Evolutionary conservation across 192 early-diverging fungal genomes (phyloP), one percentile per base, ranked within the genome.

Genomic region (Radiomyces spectabilis): DNA sequence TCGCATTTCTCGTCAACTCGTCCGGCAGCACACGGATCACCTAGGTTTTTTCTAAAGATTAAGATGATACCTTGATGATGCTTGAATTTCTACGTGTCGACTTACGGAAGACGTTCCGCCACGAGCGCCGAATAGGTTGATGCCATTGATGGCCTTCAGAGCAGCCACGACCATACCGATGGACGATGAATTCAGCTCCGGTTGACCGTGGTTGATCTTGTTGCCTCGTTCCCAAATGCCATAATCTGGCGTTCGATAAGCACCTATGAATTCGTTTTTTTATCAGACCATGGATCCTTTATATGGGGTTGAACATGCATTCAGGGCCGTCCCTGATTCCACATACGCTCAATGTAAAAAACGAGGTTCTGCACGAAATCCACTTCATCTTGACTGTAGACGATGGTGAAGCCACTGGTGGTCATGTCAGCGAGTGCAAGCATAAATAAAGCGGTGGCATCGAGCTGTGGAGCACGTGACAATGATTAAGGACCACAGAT

Each of bases 151-250:
- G 3, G 87, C 83, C 48, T 87, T 81, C 15, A 92, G 66, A 1
- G 90, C 90, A 10, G 87, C 90, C 2, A 90, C 83, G 5, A 77
- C 90, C 84, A 92, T 92, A 38, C 90, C 90, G 30, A 92, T 90
- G 29, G 81, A 84, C 1, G 88, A 90, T 3, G 86, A 90, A 59
- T 92, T 92, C 55, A 92, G 57, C 62, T 92, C 90, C 8, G 87
- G 84, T 42, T 81, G 68, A 16, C 90, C 90, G 53, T 90, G 88
- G 66, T 92, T 92, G 41, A 85, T 78, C 67, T 92, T 92, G 65
- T 90, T 85, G 31, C 90, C 90, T 52, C 90, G 67, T 52, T 92
- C 90, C 90, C 90, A 92, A 43, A 89, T 83, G 30, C 90, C 90
- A 57, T 86, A 90, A 51, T 92, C 89, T 0, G 87, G 87, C 4